Conservation (phyloP, 768 basidiomycete genomes). For the Mycena leptocephala region DNA sequence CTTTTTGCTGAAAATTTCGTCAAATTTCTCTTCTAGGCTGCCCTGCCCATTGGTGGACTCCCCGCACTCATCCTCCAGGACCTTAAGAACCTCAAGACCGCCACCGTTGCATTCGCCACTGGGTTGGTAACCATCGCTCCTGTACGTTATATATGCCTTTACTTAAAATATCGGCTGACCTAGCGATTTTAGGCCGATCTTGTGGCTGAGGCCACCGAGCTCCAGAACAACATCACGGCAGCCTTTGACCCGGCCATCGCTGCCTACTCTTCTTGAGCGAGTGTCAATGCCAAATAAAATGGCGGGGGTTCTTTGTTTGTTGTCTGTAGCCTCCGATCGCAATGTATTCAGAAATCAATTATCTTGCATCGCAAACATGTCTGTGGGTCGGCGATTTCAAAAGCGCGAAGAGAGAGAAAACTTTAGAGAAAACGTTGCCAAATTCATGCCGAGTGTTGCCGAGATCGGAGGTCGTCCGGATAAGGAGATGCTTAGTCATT, state of each 20-base stretch:
- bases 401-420: too few species aligned
- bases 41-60: constrained; percentile 41
- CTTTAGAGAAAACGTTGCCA: background rate
- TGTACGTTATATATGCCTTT: background rate
- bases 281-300: background rate
- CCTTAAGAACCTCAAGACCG: constrained; percentile 42
- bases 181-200: constrained; percentile 19
- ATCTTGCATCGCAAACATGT: background rate
- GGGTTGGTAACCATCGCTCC: constrained; percentile 17
- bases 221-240: constrained; percentile 15
- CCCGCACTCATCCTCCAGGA: constrained; percentile 46
- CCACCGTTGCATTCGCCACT: constrained; percentile 43
- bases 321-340: background rate
- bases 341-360: constrained; percentile 1
- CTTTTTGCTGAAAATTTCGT: background rate
- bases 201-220: constrained; percentile 14
- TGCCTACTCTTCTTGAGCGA: constrained; percentile 21
- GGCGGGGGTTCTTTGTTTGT: background rate
- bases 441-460: background rate
- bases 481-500: background rate
- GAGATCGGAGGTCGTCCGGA: background rate
- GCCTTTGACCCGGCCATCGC: constrained; percentile 33
- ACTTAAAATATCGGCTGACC: too few species aligned
- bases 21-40: background rate
- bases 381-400: too few species aligned